These are phyloP conservation scores for Themeda triandra DNA, from an alignment of 176 grass and related monocot species.

Conservation along the genomic window DNA sequence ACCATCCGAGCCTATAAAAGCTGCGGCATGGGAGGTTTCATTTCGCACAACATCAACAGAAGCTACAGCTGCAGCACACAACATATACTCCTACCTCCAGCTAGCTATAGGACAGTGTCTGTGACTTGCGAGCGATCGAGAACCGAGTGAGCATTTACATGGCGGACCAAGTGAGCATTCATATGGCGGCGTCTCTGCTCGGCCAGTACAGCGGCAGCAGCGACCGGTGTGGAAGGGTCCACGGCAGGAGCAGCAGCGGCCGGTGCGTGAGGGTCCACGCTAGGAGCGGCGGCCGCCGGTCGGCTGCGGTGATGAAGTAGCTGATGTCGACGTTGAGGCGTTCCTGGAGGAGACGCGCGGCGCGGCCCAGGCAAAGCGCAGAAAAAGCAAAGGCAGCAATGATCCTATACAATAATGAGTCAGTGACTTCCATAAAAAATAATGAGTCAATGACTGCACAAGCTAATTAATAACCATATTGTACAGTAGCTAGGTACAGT, in stretches of 20 bases:
- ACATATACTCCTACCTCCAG: too few species aligned
- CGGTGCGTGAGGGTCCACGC: neutral
- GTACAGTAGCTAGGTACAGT: too few species aligned
- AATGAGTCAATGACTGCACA: too few species aligned
- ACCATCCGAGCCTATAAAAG: neutral
- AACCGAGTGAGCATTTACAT: neutral
- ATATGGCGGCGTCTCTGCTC: neutral
- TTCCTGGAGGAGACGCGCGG: neutral
- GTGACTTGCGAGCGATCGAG: too few species aligned
- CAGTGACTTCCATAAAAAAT: too few species aligned
- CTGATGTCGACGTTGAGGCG: conserved; percentile 35
- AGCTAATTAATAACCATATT: too few species aligned
- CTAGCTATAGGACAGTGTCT: too few species aligned
- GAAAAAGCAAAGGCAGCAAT: too few species aligned
- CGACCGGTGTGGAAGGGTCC: neutral
- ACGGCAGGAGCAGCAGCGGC: neutral
- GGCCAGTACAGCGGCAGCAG: neutral
- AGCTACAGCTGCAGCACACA: too few species aligned
- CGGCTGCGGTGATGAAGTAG: conserved; percentile 1
- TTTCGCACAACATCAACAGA: neutral
- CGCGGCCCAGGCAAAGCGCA: too few species aligned
- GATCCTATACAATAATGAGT: too few species aligned
- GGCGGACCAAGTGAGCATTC: neutral
- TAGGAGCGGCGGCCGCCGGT: neutral
- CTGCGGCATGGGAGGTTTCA: neutral